Base-by-base conservation (phyloP, 805 yeast genomes). In the Saturnispora dispora region DNA sequence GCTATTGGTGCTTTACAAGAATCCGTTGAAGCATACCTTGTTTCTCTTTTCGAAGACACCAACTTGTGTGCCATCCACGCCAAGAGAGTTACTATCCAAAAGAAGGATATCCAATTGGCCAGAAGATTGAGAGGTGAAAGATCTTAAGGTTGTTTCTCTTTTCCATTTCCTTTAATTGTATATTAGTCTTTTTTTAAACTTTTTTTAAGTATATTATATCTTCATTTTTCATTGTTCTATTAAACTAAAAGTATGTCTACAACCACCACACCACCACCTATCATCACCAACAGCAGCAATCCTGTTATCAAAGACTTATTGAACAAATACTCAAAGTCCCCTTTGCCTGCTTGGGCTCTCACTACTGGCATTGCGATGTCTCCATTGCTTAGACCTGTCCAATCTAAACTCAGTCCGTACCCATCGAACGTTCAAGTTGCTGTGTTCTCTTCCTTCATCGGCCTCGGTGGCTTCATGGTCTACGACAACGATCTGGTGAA, bases 41-140 rank as follows among this genome's bases (percentile, higher is more conserved):
- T 91, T 51, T 88, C 96, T 55, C 75, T 91, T 66, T 93, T 91
- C 63, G 98, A 91, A 78, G 98, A 93, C 73, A 93, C 98, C 60
- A 91, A 90, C 79, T 81, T 91, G 77, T 93, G 97, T 77, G 97
- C 98, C 59, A 88, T 89, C 62, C 99, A 91, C 75, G 99, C 98
- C 66, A 91, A 93, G 83, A 85, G 99, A 77, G 98, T 91, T 63
- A 91, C 99, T 59, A 88, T 91, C 68, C 96, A 88, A 81, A 91
- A 89, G 88, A 90, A 90, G 77, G 99, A 91, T 73, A 88, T 91
- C 71, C 96, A 90, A 70, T 80, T 91, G 69, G 99, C 98, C 61
- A 86, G 97, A 78, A 86, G 98, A 79, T 82, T 91, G 71, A 85
- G 97, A 77, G 98, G 97, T 74, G 95, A 86, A 78, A 84, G 93